Base-by-base conservation (phyloP, 306 rosid genomes). In the Begonia peltatifolia region DNA sequence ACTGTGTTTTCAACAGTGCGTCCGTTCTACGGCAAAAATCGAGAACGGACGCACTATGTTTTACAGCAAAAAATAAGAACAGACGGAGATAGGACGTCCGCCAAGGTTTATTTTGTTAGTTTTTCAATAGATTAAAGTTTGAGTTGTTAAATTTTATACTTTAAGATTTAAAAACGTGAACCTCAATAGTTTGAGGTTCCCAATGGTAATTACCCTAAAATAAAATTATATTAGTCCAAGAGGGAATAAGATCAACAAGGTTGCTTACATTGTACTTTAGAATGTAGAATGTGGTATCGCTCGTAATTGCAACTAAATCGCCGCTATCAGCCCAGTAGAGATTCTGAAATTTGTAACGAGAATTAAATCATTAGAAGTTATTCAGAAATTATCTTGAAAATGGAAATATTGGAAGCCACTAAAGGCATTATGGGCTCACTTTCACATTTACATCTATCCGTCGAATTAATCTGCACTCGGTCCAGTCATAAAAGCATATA, bases 261-360 rank as follows among this genome's bases (percentile, higher is more conserved):
- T 60, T 57, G 58, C 94, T 81, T 76, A 92, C 99, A 66, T 79
- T 75, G 76, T 92, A 92, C 77, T 83, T 92, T 69, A 92, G 67
- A 65, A 92, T 75, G 71, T 87, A 87, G 72, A 92, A 92, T 48
- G 99, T 78, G 42, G 99, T 60, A 64, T 83, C 99, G 71, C 94
- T 83, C 3, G 94, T 72, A 62, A 92, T 83, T 14, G 87, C 69
- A 76, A 90, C 86, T 58, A 90, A 75, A 81, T 90, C 99, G 58
- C 99, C 96, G 38, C 96, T 83, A 63, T 86, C 99, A 75, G 96
- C 96, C 99, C 99, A 92, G 75, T 92, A 79, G 64, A 92, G 79
- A 69, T 81, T 92, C 99, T 92, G 75, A 66, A 30, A 30, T 51
- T 48, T 48, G 11, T 64, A 70, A 71, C 13, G 10, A 53, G 54